Evolutionary conservation across 345 rosid species (phyloP).

Genomic region (Populus alba): DNA sequence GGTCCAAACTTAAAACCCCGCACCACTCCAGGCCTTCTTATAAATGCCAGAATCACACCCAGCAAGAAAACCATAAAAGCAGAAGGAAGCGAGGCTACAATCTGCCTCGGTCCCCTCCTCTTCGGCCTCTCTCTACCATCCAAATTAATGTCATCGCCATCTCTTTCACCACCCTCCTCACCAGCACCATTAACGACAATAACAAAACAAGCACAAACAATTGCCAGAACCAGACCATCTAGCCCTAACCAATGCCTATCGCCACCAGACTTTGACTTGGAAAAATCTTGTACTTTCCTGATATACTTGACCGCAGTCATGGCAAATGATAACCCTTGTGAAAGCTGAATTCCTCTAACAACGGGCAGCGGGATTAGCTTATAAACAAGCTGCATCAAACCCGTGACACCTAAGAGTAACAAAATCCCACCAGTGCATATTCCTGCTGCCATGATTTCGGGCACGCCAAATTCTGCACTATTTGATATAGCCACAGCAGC

Average conservation of each 20-base stretch:
- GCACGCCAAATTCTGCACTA: constrained; percentile 52
- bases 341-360: constrained; percentile 81
- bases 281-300: constrained; percentile 54
- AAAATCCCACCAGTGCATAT: constrained; percentile 68
- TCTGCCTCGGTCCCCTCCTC: constrained; percentile 36
- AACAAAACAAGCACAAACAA: constrained; percentile 59
- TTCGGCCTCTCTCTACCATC: constrained; percentile 22
- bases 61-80: constrained; percentile 66
- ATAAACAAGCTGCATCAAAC: constrained; percentile 72
- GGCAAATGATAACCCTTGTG: constrained; percentile 79
- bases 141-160: not conserved
- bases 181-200: constrained; percentile 62
- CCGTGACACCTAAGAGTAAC: constrained; percentile 58
- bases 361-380: constrained; percentile 59
- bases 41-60: constrained; percentile 61
- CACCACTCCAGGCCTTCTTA: constrained; percentile 51
- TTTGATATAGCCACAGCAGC: constrained; percentile 67
- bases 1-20: constrained; percentile 60
- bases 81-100: constrained; percentile 52
- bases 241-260: constrained; percentile 65
- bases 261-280: constrained; percentile 56
- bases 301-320: constrained; percentile 74
- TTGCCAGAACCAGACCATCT: constrained; percentile 74
- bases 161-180: constrained; percentile 32
- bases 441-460: constrained; percentile 77